These are phyloP conservation scores for Wickerhamomyces alni DNA, from an alignment of 805 yeast genomes.

Conservation along the genomic window DNA sequence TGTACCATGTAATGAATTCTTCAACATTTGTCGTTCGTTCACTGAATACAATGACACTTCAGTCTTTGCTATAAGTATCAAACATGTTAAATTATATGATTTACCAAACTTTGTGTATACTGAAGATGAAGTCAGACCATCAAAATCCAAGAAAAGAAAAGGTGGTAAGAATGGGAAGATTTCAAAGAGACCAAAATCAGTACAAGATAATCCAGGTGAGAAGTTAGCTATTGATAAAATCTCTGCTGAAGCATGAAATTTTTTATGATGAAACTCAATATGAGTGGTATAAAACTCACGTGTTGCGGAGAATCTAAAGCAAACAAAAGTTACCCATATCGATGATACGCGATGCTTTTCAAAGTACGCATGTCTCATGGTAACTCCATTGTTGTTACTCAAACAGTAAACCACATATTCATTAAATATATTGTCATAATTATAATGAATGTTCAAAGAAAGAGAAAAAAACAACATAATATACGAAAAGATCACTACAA, in stretches of 20 bases:
- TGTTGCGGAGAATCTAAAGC: too few species aligned
- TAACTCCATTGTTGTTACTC: too few species aligned
- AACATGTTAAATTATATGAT: conserved; percentile 71
- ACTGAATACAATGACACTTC: conserved; percentile 56
- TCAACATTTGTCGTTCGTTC: conserved; percentile 72
- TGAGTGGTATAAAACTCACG: too few species aligned
- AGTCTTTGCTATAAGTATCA: conserved; percentile 50
- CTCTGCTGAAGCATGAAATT: neutral
- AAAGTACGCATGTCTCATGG: too few species aligned
- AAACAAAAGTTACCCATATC: too few species aligned
- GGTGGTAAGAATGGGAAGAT: conserved; percentile 31
- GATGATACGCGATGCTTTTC: too few species aligned
- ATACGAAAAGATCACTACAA: too few species aligned
- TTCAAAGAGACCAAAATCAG: conserved; percentile 30
- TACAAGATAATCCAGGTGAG: conserved; percentile 1
- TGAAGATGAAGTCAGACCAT: conserved; percentile 75
- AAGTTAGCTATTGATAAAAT: neutral
- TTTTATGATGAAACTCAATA: too few species aligned
- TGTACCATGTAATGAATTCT: conserved; percentile 87
- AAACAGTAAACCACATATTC: too few species aligned
- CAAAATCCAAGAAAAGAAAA: conserved; percentile 53
- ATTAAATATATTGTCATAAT: too few species aligned
- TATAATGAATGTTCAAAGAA: too few species aligned
- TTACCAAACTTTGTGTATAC: conserved; percentile 79
- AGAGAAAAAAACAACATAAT: too few species aligned